A percentile compares a stretch with the other conserved stretches of the same genome.
These are phyloP conservation scores for Trametes punicea DNA, from an alignment of 768 basidiomycete genomes.

Conservation along the genomic window DNA sequence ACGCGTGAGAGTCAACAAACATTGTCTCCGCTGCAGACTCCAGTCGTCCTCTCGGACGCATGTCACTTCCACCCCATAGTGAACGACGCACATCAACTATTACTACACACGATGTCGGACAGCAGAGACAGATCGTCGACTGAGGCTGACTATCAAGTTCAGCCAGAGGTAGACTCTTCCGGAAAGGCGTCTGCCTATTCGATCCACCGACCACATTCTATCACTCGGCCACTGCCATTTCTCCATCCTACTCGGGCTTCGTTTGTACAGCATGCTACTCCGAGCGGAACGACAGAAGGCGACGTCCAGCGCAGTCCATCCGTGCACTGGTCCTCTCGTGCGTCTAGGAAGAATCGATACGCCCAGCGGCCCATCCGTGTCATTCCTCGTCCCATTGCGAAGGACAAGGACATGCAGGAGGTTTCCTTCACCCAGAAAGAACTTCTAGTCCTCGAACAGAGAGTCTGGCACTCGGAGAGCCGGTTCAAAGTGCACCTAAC, in stretches of 20 bases:
- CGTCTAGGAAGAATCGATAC: constrained; percentile 26
- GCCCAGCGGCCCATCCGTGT: constrained; percentile 12
- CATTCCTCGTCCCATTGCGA: background rate
- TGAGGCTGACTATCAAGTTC: no score
- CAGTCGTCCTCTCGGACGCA: no score
- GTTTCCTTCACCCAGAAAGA: background rate
- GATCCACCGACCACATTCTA: constrained; percentile 6
- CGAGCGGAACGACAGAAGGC: background rate
- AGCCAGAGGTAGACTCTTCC: background rate
- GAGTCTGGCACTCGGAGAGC: constrained; percentile 17
- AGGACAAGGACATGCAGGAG: background rate
- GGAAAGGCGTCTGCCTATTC: background rate
- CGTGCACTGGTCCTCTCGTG: constrained; percentile 40
- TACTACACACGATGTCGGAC: no score
- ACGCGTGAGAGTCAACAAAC: no score
- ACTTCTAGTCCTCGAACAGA: constrained; percentile 13
- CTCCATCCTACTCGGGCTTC: constrained; percentile 38
- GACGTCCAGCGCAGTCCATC: constrained; percentile 1
- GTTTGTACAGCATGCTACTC: constrained; percentile 17
- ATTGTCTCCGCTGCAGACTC: no score
- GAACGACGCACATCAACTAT: no score
- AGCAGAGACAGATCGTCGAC: no score
- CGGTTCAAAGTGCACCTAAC: constrained; percentile 22
- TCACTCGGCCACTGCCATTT: constrained; percentile 19
- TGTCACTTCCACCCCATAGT: no score